Conservation (phyloP, 129 eudicot genomes). For the Saussurea involucrata region DNA sequence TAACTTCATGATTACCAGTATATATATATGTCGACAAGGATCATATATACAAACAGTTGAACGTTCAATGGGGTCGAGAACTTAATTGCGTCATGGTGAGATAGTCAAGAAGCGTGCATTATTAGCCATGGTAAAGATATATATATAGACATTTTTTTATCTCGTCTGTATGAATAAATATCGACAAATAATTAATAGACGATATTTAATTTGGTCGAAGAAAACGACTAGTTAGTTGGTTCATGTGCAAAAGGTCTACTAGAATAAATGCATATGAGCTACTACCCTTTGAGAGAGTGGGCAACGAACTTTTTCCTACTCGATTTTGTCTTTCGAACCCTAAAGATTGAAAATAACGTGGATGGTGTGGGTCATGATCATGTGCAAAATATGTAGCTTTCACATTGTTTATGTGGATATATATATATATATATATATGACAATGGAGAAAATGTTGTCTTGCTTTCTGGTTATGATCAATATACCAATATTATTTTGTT, state of each 20-base stretch:
- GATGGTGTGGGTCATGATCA: background rate
- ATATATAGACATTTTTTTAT: background rate
- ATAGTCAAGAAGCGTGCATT: background rate
- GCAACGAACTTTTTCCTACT: background rate
- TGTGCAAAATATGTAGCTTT: background rate
- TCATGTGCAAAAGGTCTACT: conserved; percentile 4
- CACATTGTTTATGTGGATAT: background rate
- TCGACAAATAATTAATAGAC: background rate
- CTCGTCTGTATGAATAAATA: background rate
- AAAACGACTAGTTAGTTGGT: background rate
- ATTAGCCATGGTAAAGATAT: background rate
- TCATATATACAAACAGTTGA: background rate
- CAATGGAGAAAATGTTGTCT: background rate
- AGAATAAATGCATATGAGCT: conserved; percentile 18
- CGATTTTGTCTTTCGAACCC: background rate
- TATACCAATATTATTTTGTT: too few species aligned
- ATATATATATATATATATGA: too few species aligned
- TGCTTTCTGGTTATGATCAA: background rate
- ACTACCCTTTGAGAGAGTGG: background rate
- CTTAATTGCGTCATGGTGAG: background rate
- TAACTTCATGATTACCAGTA: too few species aligned
- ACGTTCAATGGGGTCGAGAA: background rate
- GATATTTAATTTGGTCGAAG: background rate
- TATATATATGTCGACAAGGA: background rate
- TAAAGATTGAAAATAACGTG: background rate